Percentiles rank a stretch among this genome's conserved stretches.
These are phyloP conservation scores for Butyriboletus loyo DNA, from an alignment of 768 basidiomycete species.

Conservation along the genomic window DNA sequence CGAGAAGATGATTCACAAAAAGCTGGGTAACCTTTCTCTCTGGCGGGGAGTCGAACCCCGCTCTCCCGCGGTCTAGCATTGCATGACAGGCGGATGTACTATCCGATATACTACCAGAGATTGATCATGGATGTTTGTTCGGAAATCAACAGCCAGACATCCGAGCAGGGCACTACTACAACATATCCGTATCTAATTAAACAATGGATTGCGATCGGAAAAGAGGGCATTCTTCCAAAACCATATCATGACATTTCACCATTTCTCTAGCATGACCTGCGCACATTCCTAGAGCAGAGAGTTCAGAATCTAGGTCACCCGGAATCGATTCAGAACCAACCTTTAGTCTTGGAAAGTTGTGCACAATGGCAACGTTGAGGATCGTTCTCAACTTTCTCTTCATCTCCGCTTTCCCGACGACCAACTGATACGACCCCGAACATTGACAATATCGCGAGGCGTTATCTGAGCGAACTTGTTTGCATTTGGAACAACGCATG, in stretches of 20 bases:
- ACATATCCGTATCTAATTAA: background rate
- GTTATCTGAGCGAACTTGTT: slow-evolving; percentile 88
- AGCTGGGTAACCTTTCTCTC: slow-evolving; percentile 32
- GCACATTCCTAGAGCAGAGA: slow-evolving; percentile 36
- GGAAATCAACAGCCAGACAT: background rate
- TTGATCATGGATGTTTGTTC: background rate
- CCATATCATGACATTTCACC: slow-evolving; percentile 22
- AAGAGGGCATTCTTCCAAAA: background rate
- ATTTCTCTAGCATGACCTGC: slow-evolving; percentile 36
- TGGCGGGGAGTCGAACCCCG: slow-evolving; percentile 48
- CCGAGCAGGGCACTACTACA: background rate
- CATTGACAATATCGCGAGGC: slow-evolving; percentile 83
- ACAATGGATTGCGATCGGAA: background rate
- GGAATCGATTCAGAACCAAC: slow-evolving; percentile 36
- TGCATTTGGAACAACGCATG: slow-evolving; percentile 82
- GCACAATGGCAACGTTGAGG: slow-evolving; percentile 76
- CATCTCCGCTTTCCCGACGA: slow-evolving; percentile 67
- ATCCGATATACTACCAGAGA: slow-evolving; percentile 49
- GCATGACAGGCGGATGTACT: slow-evolving; percentile 48
- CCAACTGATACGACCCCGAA: slow-evolving; percentile 79
- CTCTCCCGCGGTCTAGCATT: slow-evolving; percentile 29
- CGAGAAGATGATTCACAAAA: too few species aligned
- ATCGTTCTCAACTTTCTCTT: slow-evolving; percentile 74
- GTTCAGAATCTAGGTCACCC: background rate
- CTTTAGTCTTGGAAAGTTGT: slow-evolving; percentile 65